phyloP scores from a whole-genome alignment of 2,329 filamentous ascomycete species.

The Fusarium torreyae region DNA sequence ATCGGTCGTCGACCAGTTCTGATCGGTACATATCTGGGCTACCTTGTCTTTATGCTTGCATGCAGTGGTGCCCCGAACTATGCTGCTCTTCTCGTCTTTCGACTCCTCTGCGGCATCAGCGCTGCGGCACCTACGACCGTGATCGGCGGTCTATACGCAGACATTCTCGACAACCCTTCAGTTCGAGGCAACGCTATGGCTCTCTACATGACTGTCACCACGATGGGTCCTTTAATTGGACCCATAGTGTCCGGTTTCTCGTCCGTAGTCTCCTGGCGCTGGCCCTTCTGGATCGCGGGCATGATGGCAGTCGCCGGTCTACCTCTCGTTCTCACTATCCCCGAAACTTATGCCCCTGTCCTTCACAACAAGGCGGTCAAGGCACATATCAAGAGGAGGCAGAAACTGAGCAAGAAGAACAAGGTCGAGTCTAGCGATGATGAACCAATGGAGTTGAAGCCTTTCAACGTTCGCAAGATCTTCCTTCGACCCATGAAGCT shows the following conservation, averaged over 20 bases:
- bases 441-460: constrained; percentile 57
- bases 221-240: constrained; percentile 59
- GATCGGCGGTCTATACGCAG: constrained; percentile 54
- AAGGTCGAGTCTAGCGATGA: constrained; percentile 47
- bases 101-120: constrained; percentile 54
- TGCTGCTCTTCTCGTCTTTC: constrained; percentile 59
- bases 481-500: constrained; percentile 66
- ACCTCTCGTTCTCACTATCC: constrained; percentile 56
- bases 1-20: constrained; percentile 54
- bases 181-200: constrained; percentile 53
- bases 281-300: constrained; percentile 59
- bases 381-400: constrained; percentile 63
- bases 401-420: constrained; percentile 62
- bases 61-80: constrained; percentile 61
- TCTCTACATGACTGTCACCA: constrained; percentile 56
- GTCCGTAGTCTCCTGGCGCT: constrained; percentile 60
- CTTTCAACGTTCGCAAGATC: constrained; percentile 59
- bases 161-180: constrained; percentile 53
- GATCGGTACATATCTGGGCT: constrained; percentile 54
- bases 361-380: constrained; percentile 65
- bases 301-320: constrained; percentile 50
- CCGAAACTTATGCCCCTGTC: constrained; percentile 66
- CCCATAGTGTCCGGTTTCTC: constrained; percentile 68
- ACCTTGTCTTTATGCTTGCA: constrained; percentile 53
- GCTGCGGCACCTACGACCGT: constrained; percentile 55